Evolutionary conservation across 257 asterid genomes (phyloP).

Genomic region (Przewalskia tangutica): DNA sequence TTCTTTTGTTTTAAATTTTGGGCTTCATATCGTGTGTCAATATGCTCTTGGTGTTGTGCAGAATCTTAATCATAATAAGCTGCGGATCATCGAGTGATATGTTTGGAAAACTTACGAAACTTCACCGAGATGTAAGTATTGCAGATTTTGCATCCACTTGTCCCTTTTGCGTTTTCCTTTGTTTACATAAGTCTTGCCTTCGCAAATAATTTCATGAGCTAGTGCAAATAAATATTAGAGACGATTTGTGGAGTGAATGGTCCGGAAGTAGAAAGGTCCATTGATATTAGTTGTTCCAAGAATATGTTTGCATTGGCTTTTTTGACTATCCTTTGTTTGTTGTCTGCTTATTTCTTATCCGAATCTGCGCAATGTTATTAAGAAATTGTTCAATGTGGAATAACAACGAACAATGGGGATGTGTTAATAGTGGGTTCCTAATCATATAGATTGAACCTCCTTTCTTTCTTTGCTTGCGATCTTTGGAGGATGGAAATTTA

Average conservation of each 20-base stretch:
- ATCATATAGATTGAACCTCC: neutral
- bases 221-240: neutral
- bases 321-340: neutral
- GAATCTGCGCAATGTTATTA: neutral
- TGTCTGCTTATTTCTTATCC: neutral
- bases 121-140: constrained; percentile 32
- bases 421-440: neutral
- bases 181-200: neutral
- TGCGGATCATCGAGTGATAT: constrained; percentile 44
- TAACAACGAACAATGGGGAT: neutral
- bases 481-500: neutral
- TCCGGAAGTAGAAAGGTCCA: neutral
- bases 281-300: neutral
- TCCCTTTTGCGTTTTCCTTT: neutral
- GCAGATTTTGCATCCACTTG: neutral
- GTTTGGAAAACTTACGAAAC: constrained; percentile 40
- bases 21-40: constrained; percentile 2
- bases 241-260: neutral
- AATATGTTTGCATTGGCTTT: neutral
- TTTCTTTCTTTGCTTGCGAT: neutral
- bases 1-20: neutral
- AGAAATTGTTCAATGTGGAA: neutral
- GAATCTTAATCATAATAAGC: constrained; percentile 40
- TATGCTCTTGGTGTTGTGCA: constrained; percentile 17
- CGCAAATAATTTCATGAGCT: neutral